Conservation (phyloP, 768 basidiomycete species). For the Dentipellis sp. region DNA sequence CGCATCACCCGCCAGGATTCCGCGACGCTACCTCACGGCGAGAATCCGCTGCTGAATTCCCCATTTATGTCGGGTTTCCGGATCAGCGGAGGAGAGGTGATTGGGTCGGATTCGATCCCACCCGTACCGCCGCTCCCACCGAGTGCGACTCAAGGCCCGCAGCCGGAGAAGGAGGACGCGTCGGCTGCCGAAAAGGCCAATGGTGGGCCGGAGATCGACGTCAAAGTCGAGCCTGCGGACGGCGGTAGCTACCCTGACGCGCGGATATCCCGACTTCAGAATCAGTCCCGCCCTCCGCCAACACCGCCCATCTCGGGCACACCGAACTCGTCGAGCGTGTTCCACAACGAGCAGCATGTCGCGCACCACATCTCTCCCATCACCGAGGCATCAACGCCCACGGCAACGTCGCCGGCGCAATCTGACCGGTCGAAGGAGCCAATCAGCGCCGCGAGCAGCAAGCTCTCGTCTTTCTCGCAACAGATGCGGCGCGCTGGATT, state of each 20-base stretch:
- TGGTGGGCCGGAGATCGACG: too few species aligned
- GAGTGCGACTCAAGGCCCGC: background rate
- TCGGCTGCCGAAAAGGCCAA: background rate
- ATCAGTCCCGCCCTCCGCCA: background rate
- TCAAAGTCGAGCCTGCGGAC: too few species aligned
- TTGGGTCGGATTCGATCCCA: background rate
- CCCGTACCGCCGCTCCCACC: constrained; percentile 3
- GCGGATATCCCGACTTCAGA: too few species aligned
- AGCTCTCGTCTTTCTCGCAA: background rate
- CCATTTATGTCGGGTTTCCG: background rate
- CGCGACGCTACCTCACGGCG: constrained; percentile 9
- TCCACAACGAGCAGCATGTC: background rate
- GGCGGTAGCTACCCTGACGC: too few species aligned
- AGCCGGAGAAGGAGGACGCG: background rate
- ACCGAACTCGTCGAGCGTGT: background rate
- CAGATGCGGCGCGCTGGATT: background rate
- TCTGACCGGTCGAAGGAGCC: constrained; percentile 8
- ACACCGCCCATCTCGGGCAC: background rate
- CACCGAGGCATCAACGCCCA: background rate
- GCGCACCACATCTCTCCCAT: constrained; percentile 1
- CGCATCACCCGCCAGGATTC: constrained; percentile 12
- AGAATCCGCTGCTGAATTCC: background rate
- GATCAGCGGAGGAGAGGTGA: background rate
- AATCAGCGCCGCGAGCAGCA: background rate
- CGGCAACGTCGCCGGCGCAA: background rate